Conservation (phyloP, 257 asterid species). For the Nicotiana tabacum region DNA sequence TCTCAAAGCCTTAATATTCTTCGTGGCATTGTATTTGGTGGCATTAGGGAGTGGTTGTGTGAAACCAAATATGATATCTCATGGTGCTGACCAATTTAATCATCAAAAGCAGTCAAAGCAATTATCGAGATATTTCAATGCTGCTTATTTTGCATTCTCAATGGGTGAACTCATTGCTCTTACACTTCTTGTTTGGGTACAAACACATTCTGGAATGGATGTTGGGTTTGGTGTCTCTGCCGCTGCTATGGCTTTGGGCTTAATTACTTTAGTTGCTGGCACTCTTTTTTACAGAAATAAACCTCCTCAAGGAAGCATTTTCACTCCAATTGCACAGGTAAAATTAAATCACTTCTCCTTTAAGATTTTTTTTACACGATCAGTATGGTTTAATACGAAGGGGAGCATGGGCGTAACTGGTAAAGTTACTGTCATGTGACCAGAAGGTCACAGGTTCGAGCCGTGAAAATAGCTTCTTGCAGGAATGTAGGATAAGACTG, state of each 20-base stretch:
- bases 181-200: constrained; percentile 76
- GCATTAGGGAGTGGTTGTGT: constrained; percentile 97
- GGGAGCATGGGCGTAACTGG: too few relatives aligned
- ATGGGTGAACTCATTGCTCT: constrained; percentile 76
- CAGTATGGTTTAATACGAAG: too few relatives aligned
- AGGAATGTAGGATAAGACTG: too few relatives aligned
- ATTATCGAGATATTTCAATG: constrained; percentile 79
- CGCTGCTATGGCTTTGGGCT: constrained; percentile 79
- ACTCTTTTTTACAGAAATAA: constrained; percentile 55
- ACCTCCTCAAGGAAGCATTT: constrained; percentile 75
- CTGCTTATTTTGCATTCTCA: constrained; percentile 90
- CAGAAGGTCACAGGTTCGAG: too few relatives aligned
- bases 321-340: constrained; percentile 86
- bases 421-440: too few relatives aligned
- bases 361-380: background rate
- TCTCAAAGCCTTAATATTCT: constrained; percentile 54
- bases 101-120: constrained; percentile 52
- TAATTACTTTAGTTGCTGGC: constrained; percentile 57
- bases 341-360: background rate
- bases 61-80: constrained; percentile 92
- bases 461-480: too few relatives aligned
- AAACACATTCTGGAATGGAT: constrained; percentile 97
- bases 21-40: constrained; percentile 74
- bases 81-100: constrained; percentile 86
- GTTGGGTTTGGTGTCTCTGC: constrained; percentile 89